Base-by-base conservation (phyloP, 352 stramenopile species). In the Thalassiosira mediterranea region DNA sequence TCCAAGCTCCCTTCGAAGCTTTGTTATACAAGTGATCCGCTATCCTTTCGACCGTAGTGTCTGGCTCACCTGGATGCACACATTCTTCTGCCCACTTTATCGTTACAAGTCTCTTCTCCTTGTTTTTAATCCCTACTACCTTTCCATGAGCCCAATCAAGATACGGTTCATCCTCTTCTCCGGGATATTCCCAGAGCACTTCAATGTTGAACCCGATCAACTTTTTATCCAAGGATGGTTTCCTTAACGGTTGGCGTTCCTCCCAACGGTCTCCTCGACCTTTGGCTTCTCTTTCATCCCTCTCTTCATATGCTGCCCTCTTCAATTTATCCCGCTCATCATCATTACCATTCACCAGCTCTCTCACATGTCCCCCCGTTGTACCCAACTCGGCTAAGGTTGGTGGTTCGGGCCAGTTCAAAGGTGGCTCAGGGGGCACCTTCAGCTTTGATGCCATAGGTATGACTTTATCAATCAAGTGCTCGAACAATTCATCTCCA, bases 61-160 rank as follows among this genome's bases (percentile, higher is more conserved):
- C n/a, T n/a, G n/a, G n/a, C n/a, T n/a, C n/a, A n/a, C n/a, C n/a
- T n/a, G n/a, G n/a, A n/a, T n/a, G n/a, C 34, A 71, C 19, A 28
- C 51, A 65, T 42, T 63, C 38, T 32, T 37, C 46, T 59, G 69
- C 59, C 67, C 56, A 76, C 26, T 59, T 63, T 17, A 76, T 53
- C 21, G 31, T 5, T 4, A 76, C 67, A 62, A 23, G 46, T 13
- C 47, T 62, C 34, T n/a, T 44, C 47, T 48, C 52, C 47, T 68
- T 32, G 38, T 69, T 76, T 7, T 68, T 17, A 42, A 76, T 37
- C n/a, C 29, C 46, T n/a, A 34, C 46, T 13, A 76, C 29, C 11
- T 48, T 49, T 8, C 66, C 66, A 37, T 76, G 25, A 54, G 31
- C 52, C 66, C 66, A 76, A 40, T 48, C 29, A n/a, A 38, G 49